phyloP scores from a whole-genome alignment of 2,329 filamentous ascomycete species.

The Capronia epimyces region DNA sequence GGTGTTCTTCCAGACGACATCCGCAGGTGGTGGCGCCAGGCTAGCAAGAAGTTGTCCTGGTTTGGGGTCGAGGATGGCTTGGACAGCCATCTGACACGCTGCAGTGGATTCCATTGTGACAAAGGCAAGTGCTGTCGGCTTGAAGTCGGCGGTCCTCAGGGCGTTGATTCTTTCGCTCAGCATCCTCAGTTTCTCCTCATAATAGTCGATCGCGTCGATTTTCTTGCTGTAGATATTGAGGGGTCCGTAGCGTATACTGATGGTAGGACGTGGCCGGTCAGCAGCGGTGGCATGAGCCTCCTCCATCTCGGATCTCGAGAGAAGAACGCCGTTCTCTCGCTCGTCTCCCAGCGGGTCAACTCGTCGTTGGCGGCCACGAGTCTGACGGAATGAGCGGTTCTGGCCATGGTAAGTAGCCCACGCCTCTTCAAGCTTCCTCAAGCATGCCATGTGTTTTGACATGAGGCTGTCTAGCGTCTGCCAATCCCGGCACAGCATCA shows the following conservation, averaged over 20 bases:
- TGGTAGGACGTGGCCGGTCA: conserved; percentile 55
- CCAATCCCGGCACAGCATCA: conserved; percentile 86
- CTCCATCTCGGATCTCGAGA: conserved; percentile 39
- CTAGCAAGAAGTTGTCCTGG: conserved; percentile 81
- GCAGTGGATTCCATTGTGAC: conserved; percentile 97
- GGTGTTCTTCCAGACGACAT: conserved; percentile 93
- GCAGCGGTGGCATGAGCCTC: conserved; percentile 43
- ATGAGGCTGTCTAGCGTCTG: conserved; percentile 70
- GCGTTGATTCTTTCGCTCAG: conserved; percentile 68
- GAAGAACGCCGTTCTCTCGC: conserved; percentile 58
- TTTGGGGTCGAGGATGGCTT: conserved; percentile 85
- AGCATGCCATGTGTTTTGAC: conserved; percentile 56
- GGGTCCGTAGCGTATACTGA: conserved; percentile 72
- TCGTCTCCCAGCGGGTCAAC: conserved; percentile 44
- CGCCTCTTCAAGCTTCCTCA: conserved; percentile 72
- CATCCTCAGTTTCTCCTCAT: conserved; percentile 73
- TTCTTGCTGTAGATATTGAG: conserved; percentile 65
- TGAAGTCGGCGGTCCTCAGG: conserved; percentile 69
- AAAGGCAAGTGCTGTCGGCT: conserved; percentile 78
- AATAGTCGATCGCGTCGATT: conserved; percentile 91
- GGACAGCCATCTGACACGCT: conserved; percentile 88
- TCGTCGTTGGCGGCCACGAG: conserved; percentile 35
- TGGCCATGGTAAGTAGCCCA: conserved; percentile 70
- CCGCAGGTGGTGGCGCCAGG: conserved; percentile 77
- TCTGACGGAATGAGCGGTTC: conserved; percentile 46